Evolutionary conservation across 208 protist genomes (phyloP).

Genomic region (Trypanosoma conorhini): DNA sequence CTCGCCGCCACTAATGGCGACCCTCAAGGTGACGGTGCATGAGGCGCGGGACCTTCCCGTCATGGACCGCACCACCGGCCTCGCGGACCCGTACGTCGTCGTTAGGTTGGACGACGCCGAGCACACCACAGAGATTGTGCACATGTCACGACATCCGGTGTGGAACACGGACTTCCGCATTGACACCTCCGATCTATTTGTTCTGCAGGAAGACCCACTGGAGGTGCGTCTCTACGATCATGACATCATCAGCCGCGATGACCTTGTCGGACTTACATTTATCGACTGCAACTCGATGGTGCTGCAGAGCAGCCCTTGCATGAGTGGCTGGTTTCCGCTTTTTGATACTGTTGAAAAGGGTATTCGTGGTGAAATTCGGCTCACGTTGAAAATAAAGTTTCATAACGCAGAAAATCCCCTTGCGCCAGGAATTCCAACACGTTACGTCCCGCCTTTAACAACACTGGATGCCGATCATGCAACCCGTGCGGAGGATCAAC

Average conservation of each 20-base stretch:
- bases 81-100: conserved; percentile 91
- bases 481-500: conserved; percentile 7
- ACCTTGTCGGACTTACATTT: conserved; percentile 94
- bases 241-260: conserved; percentile 95
- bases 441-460: conserved; percentile 45
- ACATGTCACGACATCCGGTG: conserved; percentile 75
- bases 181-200: conserved; percentile 80
- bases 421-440: conserved; percentile 65
- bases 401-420: conserved; percentile 87
- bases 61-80: conserved; percentile 87
- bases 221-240: conserved; percentile 96
- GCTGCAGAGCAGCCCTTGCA: conserved; percentile 49
- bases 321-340: conserved; percentile 93
- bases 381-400: conserved; percentile 92
- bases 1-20: conserved; percentile 56
- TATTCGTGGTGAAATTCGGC: conserved; percentile 81
- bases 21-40: conserved; percentile 88
- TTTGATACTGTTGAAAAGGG: conserved; percentile 72
- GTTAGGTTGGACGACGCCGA: conserved; percentile 76
- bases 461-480: conserved; percentile 5
- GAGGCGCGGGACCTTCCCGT: conserved; percentile 91
- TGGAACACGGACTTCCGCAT: conserved; percentile 86
- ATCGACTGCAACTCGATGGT: conserved; percentile 94
- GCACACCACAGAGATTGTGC: conserved; percentile 76
- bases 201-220: conserved; percentile 94